Conservation (phyloP, 192 early-diverging fungal species). For the Coemansia sp. region DNA sequence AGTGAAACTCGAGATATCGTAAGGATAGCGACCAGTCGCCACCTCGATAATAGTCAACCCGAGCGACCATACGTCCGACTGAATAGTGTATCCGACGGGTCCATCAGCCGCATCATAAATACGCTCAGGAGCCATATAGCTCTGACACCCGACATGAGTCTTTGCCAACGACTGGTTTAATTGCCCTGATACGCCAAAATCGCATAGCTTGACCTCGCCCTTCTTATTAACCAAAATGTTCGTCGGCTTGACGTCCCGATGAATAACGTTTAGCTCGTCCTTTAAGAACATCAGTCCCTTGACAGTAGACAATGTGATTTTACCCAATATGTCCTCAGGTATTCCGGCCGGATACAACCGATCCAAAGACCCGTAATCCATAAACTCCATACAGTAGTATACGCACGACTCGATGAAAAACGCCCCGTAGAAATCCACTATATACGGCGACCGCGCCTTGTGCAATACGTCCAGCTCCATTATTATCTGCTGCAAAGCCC, state of each 20-base stretch:
- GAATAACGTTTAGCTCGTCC: constrained; percentile 84
- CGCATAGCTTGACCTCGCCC: constrained; percentile 93
- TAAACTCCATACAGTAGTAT: constrained; percentile 98
- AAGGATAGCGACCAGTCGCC: constrained; percentile 80
- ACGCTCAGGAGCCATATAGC: constrained; percentile 97
- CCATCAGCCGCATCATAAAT: constrained; percentile 61
- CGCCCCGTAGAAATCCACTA: constrained; percentile 98
- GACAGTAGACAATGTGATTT: constrained; percentile 78
- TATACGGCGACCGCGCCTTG: constrained; percentile 80
- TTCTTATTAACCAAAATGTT: constrained; percentile 85
- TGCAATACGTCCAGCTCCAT: constrained; percentile 97
- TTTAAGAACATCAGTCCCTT: constrained; percentile 85
- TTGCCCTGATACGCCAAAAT: constrained; percentile 96
- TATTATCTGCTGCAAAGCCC: constrained; percentile 87
- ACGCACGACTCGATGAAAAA: constrained; percentile 97
- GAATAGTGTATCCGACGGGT: constrained; percentile 74
- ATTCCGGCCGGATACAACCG: constrained; percentile 78
- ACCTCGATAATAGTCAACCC: constrained; percentile 87
- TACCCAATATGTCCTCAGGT: constrained; percentile 77
- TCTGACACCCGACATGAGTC: constrained; percentile 92
- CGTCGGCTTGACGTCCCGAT: constrained; percentile 95
- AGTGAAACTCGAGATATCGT: constrained; percentile 64
- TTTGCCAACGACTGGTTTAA: constrained; percentile 86
- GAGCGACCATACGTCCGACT: constrained; percentile 93
- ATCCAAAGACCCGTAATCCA: constrained; percentile 96